These are phyloP conservation scores for Pholiota conissans DNA, from an alignment of 768 basidiomycete species.

Conservation along the genomic window DNA sequence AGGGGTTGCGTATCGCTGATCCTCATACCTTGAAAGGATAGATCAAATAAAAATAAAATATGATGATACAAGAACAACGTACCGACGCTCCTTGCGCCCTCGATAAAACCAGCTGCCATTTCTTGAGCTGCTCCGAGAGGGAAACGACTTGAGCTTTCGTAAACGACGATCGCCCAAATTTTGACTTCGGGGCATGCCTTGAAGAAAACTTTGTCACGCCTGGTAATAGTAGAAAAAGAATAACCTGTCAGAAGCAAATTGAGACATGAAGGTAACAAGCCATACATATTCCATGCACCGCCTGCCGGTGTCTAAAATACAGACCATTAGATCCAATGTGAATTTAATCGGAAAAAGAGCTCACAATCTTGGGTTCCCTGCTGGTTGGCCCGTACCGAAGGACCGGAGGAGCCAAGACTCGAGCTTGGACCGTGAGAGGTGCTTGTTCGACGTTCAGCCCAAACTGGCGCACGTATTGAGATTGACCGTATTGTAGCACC, in stretches of 20 bases:
- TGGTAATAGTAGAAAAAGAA: slow-evolving; percentile 22
- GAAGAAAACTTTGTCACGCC: slow-evolving; percentile 72
- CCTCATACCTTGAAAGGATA: slow-evolving; percentile 52
- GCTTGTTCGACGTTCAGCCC: slow-evolving; percentile 57
- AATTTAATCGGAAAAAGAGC: neutral
- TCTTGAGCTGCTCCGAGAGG: slow-evolving; percentile 38
- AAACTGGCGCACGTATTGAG: slow-evolving; percentile 71
- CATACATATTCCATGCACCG: slow-evolving; percentile 80
- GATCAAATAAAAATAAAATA: slow-evolving; percentile 34
- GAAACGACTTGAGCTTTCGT: slow-evolving; percentile 61
- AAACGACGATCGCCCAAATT: slow-evolving; percentile 66
- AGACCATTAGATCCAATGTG: slow-evolving; percentile 23
- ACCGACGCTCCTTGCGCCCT: slow-evolving; percentile 57
- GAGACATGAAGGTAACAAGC: too few species aligned
- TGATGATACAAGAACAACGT: slow-evolving; percentile 27
- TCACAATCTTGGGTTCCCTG: slow-evolving; percentile 42
- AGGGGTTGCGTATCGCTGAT: slow-evolving; percentile 47
- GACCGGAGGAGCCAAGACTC: slow-evolving; percentile 61
- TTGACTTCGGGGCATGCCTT: slow-evolving; percentile 50
- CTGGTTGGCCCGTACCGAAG: slow-evolving; percentile 47
- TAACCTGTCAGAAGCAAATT: too few species aligned
- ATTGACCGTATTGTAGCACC: slow-evolving; percentile 70
- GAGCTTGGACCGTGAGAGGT: slow-evolving; percentile 57
- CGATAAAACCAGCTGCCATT: slow-evolving; percentile 53
- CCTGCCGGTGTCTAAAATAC: slow-evolving; percentile 56